Conservation (phyloP, 805 yeast genomes). For the Candida ortonii region DNA sequence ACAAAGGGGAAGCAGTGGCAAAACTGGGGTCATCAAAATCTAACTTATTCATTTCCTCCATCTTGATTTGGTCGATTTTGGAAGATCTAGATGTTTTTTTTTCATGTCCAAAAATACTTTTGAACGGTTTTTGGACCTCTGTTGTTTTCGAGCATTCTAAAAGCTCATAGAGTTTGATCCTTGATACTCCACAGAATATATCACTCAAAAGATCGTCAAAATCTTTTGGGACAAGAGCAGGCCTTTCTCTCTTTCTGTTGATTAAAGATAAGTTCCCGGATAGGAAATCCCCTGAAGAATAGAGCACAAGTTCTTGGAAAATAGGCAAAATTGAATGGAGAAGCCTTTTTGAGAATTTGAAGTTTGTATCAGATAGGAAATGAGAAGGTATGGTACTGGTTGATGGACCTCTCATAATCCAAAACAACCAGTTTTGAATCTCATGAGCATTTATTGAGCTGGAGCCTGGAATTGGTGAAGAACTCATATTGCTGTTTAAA, state of each 20-base stretch:
- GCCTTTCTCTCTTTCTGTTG: constrained; percentile 20
- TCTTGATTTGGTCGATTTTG: constrained; percentile 3
- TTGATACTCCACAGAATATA: constrained; percentile 28
- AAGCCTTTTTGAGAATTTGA: constrained; percentile 24
- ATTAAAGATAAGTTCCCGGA: constrained; percentile 6
- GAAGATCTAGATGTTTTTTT: constrained; percentile 2
- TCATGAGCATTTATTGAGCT: constrained; percentile 24
- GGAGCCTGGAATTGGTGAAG: constrained; percentile 13
- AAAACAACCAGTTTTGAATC: constrained; percentile 62
- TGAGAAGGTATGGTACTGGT: constrained; percentile 57
- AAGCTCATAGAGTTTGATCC: constrained; percentile 24
- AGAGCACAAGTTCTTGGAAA: constrained; percentile 29
- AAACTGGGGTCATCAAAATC: constrained; percentile 41
- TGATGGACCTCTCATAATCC: constrained; percentile 63
- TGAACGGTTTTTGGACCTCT: constrained; percentile 20
- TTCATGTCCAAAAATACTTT: constrained; percentile 24
- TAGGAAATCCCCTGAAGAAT: constrained; percentile 20
- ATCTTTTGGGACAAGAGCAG: constrained; percentile 18
- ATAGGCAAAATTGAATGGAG: constrained; percentile 29
- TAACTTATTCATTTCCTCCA: constrained; percentile 4
- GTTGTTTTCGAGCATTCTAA: constrained; percentile 18
- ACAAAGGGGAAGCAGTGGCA: constrained; percentile 31
- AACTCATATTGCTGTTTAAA: constrained; percentile 5
- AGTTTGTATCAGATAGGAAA: constrained; percentile 40
- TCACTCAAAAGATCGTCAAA: constrained; percentile 23